Evolutionary conservation across 768 basidiomycete genomes (phyloP).

Genomic region (Amanita inopinata): DNA sequence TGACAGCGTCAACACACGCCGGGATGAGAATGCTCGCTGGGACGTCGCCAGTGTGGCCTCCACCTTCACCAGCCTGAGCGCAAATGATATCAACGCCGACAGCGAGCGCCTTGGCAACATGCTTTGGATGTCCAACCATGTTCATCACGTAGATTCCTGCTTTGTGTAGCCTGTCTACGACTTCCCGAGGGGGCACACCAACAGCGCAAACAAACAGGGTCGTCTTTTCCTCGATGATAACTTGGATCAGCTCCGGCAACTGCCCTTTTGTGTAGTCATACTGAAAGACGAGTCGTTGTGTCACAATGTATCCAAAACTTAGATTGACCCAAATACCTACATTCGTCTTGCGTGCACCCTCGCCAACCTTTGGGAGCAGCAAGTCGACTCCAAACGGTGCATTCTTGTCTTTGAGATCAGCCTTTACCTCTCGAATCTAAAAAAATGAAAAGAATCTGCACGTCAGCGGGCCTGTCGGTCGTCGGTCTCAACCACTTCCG

Average conservation of each 20-base stretch:
- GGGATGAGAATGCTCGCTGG: conserved; percentile 84
- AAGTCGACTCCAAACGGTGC: conserved; percentile 89
- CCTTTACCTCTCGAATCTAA: conserved; percentile 68
- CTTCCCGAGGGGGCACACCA: conserved; percentile 75
- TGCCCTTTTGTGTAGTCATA: conserved; percentile 87
- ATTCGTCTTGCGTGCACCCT: conserved; percentile 85
- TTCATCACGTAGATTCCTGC: conserved; percentile 88
- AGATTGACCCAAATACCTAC: conserved; percentile 37
- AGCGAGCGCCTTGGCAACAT: conserved; percentile 70
- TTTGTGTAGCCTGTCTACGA: conserved; percentile 73
- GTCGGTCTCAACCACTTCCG: too few relatives aligned
- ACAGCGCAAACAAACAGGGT: conserved; percentile 87
- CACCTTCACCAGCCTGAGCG: conserved; percentile 89
- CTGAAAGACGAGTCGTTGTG: conserved; percentile 23
- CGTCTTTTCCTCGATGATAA: conserved; percentile 88
- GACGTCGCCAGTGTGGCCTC: conserved; percentile 80
- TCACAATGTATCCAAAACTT: background rate
- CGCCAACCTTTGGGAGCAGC: conserved; percentile 80
- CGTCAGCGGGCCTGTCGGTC: too few relatives aligned
- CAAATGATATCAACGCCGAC: conserved; percentile 90
- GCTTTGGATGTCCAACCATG: conserved; percentile 95
- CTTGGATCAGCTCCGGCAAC: conserved; percentile 72
- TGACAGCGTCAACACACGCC: conserved; percentile 79
- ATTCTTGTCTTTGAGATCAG: conserved; percentile 59
- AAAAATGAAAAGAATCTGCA: conserved; percentile 10